These are phyloP conservation scores for Chalciporus chontae DNA, from an alignment of 768 basidiomycete species.

Conservation along the genomic window DNA sequence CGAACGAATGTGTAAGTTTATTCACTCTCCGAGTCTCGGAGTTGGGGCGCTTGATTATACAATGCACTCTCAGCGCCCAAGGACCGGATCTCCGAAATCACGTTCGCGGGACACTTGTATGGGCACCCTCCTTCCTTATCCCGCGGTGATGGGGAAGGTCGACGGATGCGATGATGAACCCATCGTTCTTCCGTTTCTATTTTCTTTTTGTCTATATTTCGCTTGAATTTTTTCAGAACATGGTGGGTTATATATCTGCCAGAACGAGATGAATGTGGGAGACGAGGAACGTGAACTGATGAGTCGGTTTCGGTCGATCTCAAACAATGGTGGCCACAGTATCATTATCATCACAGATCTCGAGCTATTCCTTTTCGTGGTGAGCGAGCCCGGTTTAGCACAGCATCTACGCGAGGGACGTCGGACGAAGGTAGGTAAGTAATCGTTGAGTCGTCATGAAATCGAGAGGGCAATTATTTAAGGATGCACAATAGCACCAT, in stretches of 20 bases:
- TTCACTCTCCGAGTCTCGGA: neutral
- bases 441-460: neutral
- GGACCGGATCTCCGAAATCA: constrained; percentile 13
- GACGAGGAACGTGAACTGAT: neutral
- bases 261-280: constrained; percentile 18
- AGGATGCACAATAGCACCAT: constrained; percentile 5
- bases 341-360: neutral
- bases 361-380: too few species aligned
- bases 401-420: constrained; percentile 2
- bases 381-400: neutral
- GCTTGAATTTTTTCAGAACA: neutral
- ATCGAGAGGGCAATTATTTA: neutral
- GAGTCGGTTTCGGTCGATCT: too few species aligned
- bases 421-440: neutral
- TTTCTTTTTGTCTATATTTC: constrained; percentile 1
- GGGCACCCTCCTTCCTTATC: neutral
- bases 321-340: too few species aligned
- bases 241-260: neutral
- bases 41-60: constrained; percentile 3
- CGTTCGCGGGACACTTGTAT: constrained; percentile 23
- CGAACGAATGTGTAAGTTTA: constrained; percentile 6
- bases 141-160: constrained; percentile 14
- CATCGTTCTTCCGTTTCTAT: constrained; percentile 4
- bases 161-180: constrained; percentile 12
- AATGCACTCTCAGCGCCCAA: neutral